Base-by-base conservation (phyloP, 352 stramenopile species). In the Globisporangium lucens region DNA sequence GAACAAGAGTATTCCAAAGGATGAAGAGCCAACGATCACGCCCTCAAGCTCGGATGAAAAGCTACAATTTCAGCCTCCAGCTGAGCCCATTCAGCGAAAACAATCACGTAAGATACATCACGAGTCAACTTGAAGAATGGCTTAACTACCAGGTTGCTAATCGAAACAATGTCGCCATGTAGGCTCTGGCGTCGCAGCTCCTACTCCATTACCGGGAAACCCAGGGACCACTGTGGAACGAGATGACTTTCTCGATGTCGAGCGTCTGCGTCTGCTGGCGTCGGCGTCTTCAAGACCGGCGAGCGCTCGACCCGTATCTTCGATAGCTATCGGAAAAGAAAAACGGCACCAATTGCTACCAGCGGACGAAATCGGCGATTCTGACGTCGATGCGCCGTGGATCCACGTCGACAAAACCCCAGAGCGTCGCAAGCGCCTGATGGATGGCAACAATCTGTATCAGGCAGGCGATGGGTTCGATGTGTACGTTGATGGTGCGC, bases 391-490 rank as follows among this genome's bases (percentile, higher is more conserved):
- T 17, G 22, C 47, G 13, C 52, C 73, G 43, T 84, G 76, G 78
- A 71, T 86, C 17, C 59, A 59, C 41, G 72, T 85, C n/a, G 82
- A 89, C 56, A 75, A 83, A 2, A 59, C 43, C 10, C 9, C 61
- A 0, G 78, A 87, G 62, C 61, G 74, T 0, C 65, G 71, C 35
- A 57, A 74, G 10, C 71, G 65, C 12, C 15, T 74, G 2, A 47
- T 74, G n/a, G 52, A 69, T n/a, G 63, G 63, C 0, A 65, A 24
- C 20, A 69, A 47, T n/a, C 29, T 74, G 2, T 95, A 95, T 56
- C 70, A 83, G 7, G 49, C 70, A 41, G 83, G 78, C 0, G 89
- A 97, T 59, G 90, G 80, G 0, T 90, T 97, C 52, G 79, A 97
- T 55, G 71, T 97, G 7, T 91, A 83, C 49, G 61, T 97, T 17